Conservation (phyloP, 805 yeast genomes). For the Grigorovia jiainica region DNA sequence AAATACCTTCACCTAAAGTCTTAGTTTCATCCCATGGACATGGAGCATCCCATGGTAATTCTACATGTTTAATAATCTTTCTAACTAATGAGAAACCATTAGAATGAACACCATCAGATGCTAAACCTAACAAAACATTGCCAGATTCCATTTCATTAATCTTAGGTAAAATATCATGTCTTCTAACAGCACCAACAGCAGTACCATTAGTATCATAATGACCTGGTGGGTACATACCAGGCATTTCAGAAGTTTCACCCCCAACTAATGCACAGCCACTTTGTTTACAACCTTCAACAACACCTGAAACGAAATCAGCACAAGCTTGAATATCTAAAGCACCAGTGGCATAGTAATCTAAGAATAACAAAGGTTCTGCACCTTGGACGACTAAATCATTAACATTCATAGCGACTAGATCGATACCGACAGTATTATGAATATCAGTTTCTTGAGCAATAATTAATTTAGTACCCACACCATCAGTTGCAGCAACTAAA, state of each 20-base stretch:
- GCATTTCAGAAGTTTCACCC: conserved; percentile 99
- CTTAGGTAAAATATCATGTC: conserved; percentile 65
- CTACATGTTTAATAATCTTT: conserved; percentile 73
- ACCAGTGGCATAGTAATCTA: conserved; percentile 95
- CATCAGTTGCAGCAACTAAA: conserved; percentile 96
- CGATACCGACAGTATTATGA: conserved; percentile 97
- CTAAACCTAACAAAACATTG: conserved; percentile 75
- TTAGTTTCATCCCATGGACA: conserved; percentile 78
- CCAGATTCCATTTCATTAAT: conserved; percentile 61
- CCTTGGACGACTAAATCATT: conserved; percentile 98
- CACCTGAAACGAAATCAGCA: conserved; percentile 85
- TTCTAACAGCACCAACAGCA: conserved; percentile 91
- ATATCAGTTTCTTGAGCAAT: conserved; percentile 84
- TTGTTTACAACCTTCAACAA: conserved; percentile 88
- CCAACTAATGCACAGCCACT: conserved; percentile 98
- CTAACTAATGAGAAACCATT: conserved; percentile 94
- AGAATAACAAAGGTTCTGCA: conserved; percentile 91
- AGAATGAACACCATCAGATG: conserved; percentile 90
- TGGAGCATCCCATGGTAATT: conserved; percentile 55
- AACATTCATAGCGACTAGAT: conserved; percentile 97
- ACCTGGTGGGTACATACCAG: conserved; percentile 92
- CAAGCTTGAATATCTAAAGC: conserved; percentile 78
- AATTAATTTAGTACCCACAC: conserved; percentile 95
- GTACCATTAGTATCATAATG: conserved; percentile 99
- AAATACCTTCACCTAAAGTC: conserved; percentile 76